Evolutionary conservation across 106 monocot genomes (phyloP), one percentile per base, ranked within the genome.

Genomic region (Vanilla planifolia): DNA sequence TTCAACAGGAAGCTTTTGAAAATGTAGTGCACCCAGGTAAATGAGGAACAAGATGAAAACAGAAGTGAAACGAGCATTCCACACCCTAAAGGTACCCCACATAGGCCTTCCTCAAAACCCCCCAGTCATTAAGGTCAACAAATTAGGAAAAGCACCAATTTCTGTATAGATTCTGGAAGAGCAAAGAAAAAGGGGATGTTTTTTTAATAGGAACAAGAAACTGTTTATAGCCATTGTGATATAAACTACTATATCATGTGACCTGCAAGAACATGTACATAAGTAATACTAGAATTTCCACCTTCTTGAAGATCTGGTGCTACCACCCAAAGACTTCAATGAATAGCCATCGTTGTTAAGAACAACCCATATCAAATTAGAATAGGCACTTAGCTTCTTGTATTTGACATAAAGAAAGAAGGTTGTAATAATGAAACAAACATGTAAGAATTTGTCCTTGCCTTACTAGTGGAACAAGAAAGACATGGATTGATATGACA

Each of bases 11-110:
- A 68, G 44, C 61, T 27, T 63, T 75, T 75, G 42, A 55, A 75
- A 75, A 68, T 9, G 16, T 8, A 59, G 64, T 69, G 68, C 63
- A 64, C 69, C 37, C 55, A 64, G 19, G 64, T 69, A 75, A 75
- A 63, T 75, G 37, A 69, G 58, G 58, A 75, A 59, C 40, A 59
- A 69, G 39, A 75, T 63, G 29, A 63, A 63, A 47, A 63, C 30
- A 63, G 1, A 63, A 47, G 30, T 63, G 26, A 63, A 63, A 45
- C 22, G 66, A 66, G 39, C 39, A 53, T 66, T 52, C 52, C 26
- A 53, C 16, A 52, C 15, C 21, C 37, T 9, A 65, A 65, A 44
- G 40, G 64, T 65, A 65, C 35, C 24, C 51, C 50, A 37, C 22
- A 65, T 63, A 65, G 50, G 51, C 64, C 35, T 65, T 65, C 50